Evolutionary conservation across 2,329 filamentous ascomycete species (phyloP).

Genomic region (Fusarium tuaranense): DNA sequence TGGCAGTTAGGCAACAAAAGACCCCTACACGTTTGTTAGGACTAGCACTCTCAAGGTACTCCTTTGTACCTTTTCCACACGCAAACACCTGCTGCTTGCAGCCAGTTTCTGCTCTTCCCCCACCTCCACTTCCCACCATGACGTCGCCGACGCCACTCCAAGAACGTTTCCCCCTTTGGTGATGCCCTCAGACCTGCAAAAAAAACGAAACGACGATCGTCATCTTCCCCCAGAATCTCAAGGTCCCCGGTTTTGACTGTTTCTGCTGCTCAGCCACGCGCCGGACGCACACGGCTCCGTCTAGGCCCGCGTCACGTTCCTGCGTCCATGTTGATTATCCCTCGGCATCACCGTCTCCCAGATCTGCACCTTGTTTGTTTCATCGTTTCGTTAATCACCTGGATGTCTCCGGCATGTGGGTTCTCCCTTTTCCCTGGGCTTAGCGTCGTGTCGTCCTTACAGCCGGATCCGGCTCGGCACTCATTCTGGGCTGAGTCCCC

Average conservation of each 20-base stretch:
- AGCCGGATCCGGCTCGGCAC: constrained; percentile 20
- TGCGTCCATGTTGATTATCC: constrained; percentile 17
- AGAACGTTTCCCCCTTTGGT: constrained; percentile 17
- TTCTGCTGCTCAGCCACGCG: constrained; percentile 4
- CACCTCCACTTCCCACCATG: constrained; percentile 29
- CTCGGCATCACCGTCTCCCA: constrained; percentile 35
- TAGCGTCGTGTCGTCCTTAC: neutral
- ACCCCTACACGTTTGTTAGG: neutral
- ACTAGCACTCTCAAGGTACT: neutral
- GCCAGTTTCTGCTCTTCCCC: constrained; percentile 26
- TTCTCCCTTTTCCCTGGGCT: constrained; percentile 7
- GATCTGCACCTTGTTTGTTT: constrained; percentile 32
- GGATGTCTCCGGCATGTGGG: constrained; percentile 25
- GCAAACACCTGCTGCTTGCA: constrained; percentile 21
- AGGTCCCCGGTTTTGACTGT: constrained; percentile 6
- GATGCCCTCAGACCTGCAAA: constrained; percentile 32
- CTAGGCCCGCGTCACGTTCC: constrained; percentile 3
- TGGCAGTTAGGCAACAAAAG: neutral
- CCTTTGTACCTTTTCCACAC: neutral
- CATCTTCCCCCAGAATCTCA: constrained; percentile 21
- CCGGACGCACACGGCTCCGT: neutral
- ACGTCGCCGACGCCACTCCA: constrained; percentile 34
- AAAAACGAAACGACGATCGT: constrained; percentile 27
- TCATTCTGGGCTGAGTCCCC: constrained; percentile 13
- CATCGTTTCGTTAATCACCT: constrained; percentile 8